Percentiles rank a stretch among this genome's conserved stretches.
phyloP scores from a whole-genome alignment of 2,329 filamentous ascomycete genomes.

The Fusarium sp. region DNA sequence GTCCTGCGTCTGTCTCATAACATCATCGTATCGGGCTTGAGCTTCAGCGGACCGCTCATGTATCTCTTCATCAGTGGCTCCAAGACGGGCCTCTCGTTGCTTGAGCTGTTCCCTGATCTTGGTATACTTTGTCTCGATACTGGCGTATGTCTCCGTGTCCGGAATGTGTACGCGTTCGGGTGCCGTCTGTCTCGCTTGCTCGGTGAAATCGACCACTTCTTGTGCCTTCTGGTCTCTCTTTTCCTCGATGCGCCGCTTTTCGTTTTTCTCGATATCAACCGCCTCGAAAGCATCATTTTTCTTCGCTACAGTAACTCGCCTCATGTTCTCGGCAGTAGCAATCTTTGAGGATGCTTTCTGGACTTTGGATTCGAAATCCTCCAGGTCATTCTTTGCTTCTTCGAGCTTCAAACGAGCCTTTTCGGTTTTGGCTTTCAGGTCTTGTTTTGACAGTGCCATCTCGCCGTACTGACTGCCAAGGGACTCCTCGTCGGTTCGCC shows the following conservation, averaged over 20 bases:
- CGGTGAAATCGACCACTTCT: conserved; percentile 64
- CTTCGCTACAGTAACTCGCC: conserved; percentile 64
- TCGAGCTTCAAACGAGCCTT: conserved; percentile 53
- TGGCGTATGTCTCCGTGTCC: conserved; percentile 70
- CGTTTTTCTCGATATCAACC: conserved; percentile 60
- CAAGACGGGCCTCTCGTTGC: conserved; percentile 66
- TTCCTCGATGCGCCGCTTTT: conserved; percentile 57
- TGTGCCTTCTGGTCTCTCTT: conserved; percentile 60
- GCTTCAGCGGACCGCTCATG: conserved; percentile 59
- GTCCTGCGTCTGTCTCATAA: conserved; percentile 55
- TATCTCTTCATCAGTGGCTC: conserved; percentile 74
- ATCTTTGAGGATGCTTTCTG: conserved; percentile 67
- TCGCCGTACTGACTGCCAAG: conserved; percentile 67
- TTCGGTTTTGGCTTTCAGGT: conserved; percentile 58
- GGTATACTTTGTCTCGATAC: conserved; percentile 64
- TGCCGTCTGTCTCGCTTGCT: conserved; percentile 65
- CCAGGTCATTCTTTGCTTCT: conserved; percentile 50
- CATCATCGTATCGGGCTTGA: conserved; percentile 56
- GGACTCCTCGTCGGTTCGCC: conserved; percentile 60
- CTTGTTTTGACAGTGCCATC: conserved; percentile 60
- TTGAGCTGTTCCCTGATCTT: conserved; percentile 69
- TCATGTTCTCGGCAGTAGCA: conserved; percentile 59
- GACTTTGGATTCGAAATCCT: conserved; percentile 59
- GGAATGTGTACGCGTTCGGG: conserved; percentile 69
- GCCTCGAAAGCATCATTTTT: conserved; percentile 71